A percentile compares a stretch with the other conserved stretches of the same genome.
These are phyloP conservation scores for Phyllosticta citriasiana DNA, from an alignment of 2,329 filamentous ascomycete genomes.

Conservation along the genomic window DNA sequence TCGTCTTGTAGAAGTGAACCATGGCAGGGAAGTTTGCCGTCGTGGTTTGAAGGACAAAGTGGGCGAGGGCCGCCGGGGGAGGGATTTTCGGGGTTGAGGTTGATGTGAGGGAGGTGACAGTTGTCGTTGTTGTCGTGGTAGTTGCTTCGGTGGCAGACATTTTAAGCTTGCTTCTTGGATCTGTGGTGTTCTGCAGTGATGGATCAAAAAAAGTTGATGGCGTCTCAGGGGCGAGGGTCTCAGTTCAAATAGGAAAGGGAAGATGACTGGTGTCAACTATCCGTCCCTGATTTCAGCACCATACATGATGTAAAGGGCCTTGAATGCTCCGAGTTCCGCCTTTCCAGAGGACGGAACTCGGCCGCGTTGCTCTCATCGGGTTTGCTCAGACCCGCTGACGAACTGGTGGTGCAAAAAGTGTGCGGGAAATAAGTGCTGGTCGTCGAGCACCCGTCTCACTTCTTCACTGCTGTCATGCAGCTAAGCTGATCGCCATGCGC, in stretches of 20 bases:
- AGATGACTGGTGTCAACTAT: neutral
- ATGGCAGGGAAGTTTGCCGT: conserved; percentile 19
- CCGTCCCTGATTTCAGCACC: neutral
- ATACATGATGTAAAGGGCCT: neutral
- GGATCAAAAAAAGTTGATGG: neutral
- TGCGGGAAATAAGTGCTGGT: neutral
- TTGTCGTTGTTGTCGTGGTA: neutral
- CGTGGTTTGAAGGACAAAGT: conserved; percentile 22
- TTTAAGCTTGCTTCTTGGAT: neutral
- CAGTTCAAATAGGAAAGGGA: neutral
- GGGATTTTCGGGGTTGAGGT: neutral
- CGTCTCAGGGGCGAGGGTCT: neutral
- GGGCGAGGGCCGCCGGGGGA: conserved; percentile 15
- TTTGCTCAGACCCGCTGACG: neutral
- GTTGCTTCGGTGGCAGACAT: neutral
- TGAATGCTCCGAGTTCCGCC: neutral
- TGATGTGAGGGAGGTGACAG: neutral
- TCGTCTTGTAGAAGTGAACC: conserved; percentile 28
- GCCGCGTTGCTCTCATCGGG: neutral
- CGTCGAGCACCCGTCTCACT: neutral
- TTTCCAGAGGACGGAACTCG: neutral
- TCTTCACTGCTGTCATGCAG: neutral
- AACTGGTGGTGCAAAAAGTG: neutral
- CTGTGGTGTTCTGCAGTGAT: neutral
- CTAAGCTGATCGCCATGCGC: neutral